Base-by-base conservation (phyloP, 352 stramenopile genomes). In the Phytophthora pini region DNA sequence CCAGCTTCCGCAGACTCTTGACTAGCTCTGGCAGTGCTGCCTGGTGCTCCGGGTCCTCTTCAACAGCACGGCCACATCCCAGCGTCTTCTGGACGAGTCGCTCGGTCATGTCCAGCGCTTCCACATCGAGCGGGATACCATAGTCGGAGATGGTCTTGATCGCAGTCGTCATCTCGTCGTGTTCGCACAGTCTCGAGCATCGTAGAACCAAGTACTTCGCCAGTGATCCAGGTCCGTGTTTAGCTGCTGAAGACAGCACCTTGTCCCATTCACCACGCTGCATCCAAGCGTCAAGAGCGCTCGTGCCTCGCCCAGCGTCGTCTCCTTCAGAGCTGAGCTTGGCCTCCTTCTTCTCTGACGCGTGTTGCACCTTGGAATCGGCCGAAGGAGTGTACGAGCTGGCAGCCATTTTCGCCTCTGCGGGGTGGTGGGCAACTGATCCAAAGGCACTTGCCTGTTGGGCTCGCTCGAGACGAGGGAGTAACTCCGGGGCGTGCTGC, bases 231-330 rank as follows among this genome's bases (percentile, higher is more conserved):
- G 75, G 56, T 15, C 85, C 83, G 38, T 95, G 85, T 56, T 95
- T 94, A 12, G 84, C 81, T 31, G 87, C 87, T 3, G 86, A 92
- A 29, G 85, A 93, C 9, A 98, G 87, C 40, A 98, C 87, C 54
- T 94, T 92, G 68, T 98, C 92, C 94, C 95, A 98, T 68, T 98
- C 90, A 17, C 90, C 91, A 26, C 90, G 87, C 64, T 98, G 89
- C 66, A 96, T 97, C 72, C 96, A 95, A 27, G 97, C 84, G 51
- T 98, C 90, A 31, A 98, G 68, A 4, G 92, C 94, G 51, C 59
- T 84, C 15, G 79, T 74, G 64, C 78, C 68, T 49, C 78, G 67
- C 54, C 67, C 45, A 53, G 64, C 63, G 52, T 79, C 66, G 60
- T 82, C 74, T 51, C 71, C 68, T 68, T 89, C 61, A 80, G 56